Base-by-base conservation (phyloP, 306 rosid genomes). In the Quercus rubra region DNA sequence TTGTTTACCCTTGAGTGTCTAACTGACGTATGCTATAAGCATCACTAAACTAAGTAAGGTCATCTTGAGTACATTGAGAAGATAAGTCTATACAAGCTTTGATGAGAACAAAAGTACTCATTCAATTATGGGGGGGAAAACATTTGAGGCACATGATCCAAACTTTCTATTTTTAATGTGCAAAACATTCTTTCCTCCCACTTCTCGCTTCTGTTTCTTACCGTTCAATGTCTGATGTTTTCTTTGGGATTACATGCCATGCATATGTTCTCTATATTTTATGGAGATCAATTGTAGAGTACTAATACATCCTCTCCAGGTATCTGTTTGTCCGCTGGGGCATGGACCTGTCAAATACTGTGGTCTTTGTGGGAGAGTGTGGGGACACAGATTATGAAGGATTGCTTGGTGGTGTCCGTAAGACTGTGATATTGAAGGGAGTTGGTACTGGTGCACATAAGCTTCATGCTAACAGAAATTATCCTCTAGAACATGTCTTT, bases 381-480 rank as follows among this genome's bases (percentile, higher is more conserved):
- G 92, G 92, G 2, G 92, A 88, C 85, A 88, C 92, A 4, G 92
- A 88, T 66, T 86, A 88, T 62, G 92, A 88, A 82, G 87, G 86
- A 57, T 71, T 86, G 83, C 58, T 86, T 33, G 90, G 92, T 2
- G 92, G 92, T 21, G 55, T 75, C 41, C 92, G 82, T 80, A 88
- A 84, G 75, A 86, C 85, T 46, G 70, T 79, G 31, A 75, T 86
- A 77, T 14, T 88, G 67, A 87, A 77, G 74, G 88, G 88, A 55
- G 68, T 85, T 12, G 75, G 81, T 5, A 31, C 38, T 51, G 73
- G 74, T 43, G 80, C 90, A 41, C 55, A 74, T 20, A 84, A 58
- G 70, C 87, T 88, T 78, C 92, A 88, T 73, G 74, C 74, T 33
- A 77, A 74, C 85, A 73, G 85, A 77, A 88, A 52, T 55, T 86